Percentiles rank a stretch among this genome's conserved stretches.
Evolutionary conservation across 192 early-diverging fungal species (phyloP).

Genomic region (Coemansia sp.): DNA sequence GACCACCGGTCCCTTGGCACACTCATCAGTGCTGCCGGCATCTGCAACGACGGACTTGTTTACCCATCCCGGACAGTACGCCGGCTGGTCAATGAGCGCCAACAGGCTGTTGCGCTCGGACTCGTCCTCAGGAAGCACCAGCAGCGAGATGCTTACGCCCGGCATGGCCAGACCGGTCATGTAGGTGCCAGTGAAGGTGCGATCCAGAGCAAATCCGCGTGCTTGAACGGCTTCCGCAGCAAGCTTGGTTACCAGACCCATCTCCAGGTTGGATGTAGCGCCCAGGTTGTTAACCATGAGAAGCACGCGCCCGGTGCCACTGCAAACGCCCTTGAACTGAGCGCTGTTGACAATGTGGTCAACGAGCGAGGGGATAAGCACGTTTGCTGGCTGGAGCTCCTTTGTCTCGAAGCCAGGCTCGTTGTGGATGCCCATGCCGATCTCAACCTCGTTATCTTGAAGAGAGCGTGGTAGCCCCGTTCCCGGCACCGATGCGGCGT

Average conservation of each 20-base stretch:
- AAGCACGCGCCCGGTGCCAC: constrained; percentile 48
- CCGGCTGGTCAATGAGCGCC: constrained; percentile 59
- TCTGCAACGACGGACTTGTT: constrained; percentile 50
- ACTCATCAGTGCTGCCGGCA: constrained; percentile 46
- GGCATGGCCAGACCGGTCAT: constrained; percentile 86
- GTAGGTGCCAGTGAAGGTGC: constrained; percentile 68
- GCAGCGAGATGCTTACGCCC: constrained; percentile 68
- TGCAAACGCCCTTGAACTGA: constrained; percentile 36
- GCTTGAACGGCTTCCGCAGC: constrained; percentile 56
- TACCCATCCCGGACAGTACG: constrained; percentile 65
- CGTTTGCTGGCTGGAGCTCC: constrained; percentile 49
- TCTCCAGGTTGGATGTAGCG: constrained; percentile 69
- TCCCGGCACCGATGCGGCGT: constrained; percentile 75
- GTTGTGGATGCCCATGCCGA: constrained; percentile 86
- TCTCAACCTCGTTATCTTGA: constrained; percentile 58
- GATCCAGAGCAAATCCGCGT: constrained; percentile 48
- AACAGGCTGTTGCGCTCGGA: constrained; percentile 36
- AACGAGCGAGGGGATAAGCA: constrained; percentile 59
- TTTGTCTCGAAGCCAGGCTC: constrained; percentile 73
- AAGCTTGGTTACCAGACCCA: constrained; percentile 68
- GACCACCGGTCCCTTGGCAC: constrained; percentile 18
- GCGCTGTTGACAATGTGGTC: constrained; percentile 55
- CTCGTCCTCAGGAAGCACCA: constrained; percentile 59
- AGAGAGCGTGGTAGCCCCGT: constrained; percentile 58
- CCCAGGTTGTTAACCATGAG: constrained; percentile 87